phyloP scores from a whole-genome alignment of 2,329 filamentous ascomycete species.

The Penicillium sp. region DNA sequence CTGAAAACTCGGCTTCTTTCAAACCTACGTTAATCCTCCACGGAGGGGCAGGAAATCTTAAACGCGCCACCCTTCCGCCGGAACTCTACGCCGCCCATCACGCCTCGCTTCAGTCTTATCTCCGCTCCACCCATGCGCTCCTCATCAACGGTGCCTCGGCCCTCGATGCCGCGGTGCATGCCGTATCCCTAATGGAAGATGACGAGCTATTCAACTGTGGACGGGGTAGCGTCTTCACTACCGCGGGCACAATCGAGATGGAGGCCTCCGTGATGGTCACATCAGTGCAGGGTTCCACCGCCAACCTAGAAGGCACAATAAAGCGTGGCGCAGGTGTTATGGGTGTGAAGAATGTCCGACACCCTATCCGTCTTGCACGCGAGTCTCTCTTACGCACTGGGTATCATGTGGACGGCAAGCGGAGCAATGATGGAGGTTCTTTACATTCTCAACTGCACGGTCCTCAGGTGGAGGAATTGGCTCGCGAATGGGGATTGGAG shows the following conservation, averaged over 20 bases:
- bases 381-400: constrained; percentile 61
- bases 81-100: constrained; percentile 61
- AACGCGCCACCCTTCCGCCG: constrained; percentile 58
- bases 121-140: constrained; percentile 48
- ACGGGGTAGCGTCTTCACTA: constrained; percentile 82
- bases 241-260: constrained; percentile 78
- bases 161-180: constrained; percentile 72
- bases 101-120: constrained; percentile 61
- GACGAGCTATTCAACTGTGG: constrained; percentile 82
- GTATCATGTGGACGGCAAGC: constrained; percentile 60
- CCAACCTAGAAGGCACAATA: constrained; percentile 45
- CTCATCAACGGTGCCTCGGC: constrained; percentile 55
- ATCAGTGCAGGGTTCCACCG: constrained; percentile 20
- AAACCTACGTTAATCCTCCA: constrained; percentile 67
- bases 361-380: constrained; percentile 73
- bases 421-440: constrained; percentile 33
- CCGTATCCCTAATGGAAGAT: constrained; percentile 74
- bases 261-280: constrained; percentile 88
- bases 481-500: constrained; percentile 62
- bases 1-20: constrained; percentile 23
- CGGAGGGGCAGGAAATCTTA: constrained; percentile 71
- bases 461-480: constrained; percentile 67
- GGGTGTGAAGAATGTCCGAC: constrained; percentile 70
- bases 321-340: constrained; percentile 80
- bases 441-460: constrained; percentile 70